Percentiles rank a stretch among this genome's conserved stretches.
phyloP scores from a whole-genome alignment of 805 yeast genomes.

The Debaryomyces maramus region DNA sequence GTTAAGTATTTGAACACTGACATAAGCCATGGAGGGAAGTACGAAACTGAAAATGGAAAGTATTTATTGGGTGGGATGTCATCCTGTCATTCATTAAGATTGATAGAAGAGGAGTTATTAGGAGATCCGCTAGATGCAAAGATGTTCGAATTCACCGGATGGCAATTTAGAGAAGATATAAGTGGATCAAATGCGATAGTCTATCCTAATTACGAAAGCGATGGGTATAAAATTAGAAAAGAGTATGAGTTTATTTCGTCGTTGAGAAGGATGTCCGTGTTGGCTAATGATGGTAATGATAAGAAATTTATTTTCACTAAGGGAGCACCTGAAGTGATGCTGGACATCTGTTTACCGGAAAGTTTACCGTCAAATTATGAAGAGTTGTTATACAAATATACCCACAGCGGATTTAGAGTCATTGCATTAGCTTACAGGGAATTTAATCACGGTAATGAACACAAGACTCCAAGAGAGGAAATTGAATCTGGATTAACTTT shows the following conservation, averaged over 20 bases:
- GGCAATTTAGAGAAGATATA: conserved; percentile 70
- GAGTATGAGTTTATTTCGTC: conserved; percentile 84
- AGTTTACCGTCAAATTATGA: conserved; percentile 75
- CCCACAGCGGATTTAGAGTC: conserved; percentile 92
- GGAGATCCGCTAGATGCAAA: conserved; percentile 95
- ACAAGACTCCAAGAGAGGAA: conserved; percentile 55
- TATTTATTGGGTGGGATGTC: conserved; percentile 50
- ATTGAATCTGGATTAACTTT: conserved; percentile 72
- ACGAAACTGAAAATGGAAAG: conserved; percentile 31
- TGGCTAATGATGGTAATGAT: conserved; percentile 45
- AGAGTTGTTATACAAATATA: conserved; percentile 74
- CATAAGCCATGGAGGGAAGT: conserved; percentile 6
- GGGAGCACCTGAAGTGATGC: conserved; percentile 97
- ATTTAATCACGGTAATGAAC: conserved; percentile 13
- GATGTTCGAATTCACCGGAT: conserved; percentile 87
- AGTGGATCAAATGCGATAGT: conserved; percentile 15
- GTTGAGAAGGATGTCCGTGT: conserved; percentile 86
- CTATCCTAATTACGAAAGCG: conserved; percentile 10
- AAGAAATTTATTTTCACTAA: conserved; percentile 56
- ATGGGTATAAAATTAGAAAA: conserved; percentile 36
- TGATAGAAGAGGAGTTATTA: conserved; percentile 72
- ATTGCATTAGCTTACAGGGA: conserved; percentile 85
- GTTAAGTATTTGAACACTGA: conserved; percentile 7
- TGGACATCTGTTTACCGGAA: conserved; percentile 68
- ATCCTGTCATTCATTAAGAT: conserved; percentile 84